Evolutionary conservation across 2,329 filamentous ascomycete species (phyloP), one percentile per base, ranked within the genome.

Genomic region (Exophiala viscosa): DNA sequence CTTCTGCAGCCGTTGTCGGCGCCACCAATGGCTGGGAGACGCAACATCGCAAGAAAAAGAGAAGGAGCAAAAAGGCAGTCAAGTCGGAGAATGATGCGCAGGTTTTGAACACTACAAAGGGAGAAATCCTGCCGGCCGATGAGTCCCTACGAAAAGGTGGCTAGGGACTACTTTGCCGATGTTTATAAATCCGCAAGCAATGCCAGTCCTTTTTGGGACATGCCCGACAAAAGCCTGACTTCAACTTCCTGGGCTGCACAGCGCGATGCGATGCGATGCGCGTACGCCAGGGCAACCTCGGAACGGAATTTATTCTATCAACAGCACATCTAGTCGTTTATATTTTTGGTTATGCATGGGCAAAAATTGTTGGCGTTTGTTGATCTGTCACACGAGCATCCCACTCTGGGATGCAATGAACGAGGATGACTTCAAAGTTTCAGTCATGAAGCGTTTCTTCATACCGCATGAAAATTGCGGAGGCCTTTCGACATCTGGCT

Each of bases 121-220:
- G 64, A 1, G 73, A 75, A 53, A 65, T 69, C 7, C 60, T 73
- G 9, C 71, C 73, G 28, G 64, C 64, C 11, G 71, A 75, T 54
- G 72, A 72, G 50, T 70, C 71, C 11, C 54, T 74, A 60, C 67
- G 73, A 48, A 76, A 76, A 62, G 73, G 73, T 15, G 73, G 73
- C 23, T 76, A 65, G 73, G 50, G 39, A 50, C 42, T 58, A 50
- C 54, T 54, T 55, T 54, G 51, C 40, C 35, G 52, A 47, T 49
- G 49, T 55, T 51, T 40, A 41, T 55, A 42, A 43, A 38, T 39
- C 34, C 34, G 45, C 48, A 47, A 14, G 20, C 20, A 28, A 18
- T 28, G 23, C 5, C 23, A 7, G 23, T 28, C 23, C 23, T 28
- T 28, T 4, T 28, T 5, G 23, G 23, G 23, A 28, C 23, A 28